Percentiles rank a stretch among this genome's conserved stretches.
Conservation (phyloP, 1,139 yeast genomes). For the Fermentozyma sake region DNA sequence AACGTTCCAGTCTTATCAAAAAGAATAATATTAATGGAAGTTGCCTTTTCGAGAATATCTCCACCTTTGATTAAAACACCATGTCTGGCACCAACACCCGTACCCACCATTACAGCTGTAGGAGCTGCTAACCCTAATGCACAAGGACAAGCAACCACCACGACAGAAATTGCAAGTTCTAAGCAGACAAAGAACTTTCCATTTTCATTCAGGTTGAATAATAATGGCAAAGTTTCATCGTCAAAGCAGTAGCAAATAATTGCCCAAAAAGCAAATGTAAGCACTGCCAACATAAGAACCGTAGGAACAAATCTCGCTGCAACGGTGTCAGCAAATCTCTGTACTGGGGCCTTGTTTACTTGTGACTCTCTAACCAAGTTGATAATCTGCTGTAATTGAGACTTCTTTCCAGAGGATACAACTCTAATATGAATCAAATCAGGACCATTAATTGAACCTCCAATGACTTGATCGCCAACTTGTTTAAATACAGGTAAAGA, state of each 20-base stretch:
- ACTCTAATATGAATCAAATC: slow-evolving; percentile 70
- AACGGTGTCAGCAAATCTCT: slow-evolving; percentile 77
- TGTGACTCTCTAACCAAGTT: slow-evolving; percentile 87
- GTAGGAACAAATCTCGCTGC: slow-evolving; percentile 86
- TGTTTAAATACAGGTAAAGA: slow-evolving; percentile 65
- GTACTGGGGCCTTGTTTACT: slow-evolving; percentile 83
- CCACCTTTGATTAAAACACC: slow-evolving; percentile 96
- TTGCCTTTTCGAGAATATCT: slow-evolving; percentile 74
- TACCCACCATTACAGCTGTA: slow-evolving; percentile 98
- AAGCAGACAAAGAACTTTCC: slow-evolving; percentile 69
- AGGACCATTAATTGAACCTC: slow-evolving; percentile 87
- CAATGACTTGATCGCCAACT: slow-evolving; percentile 63
- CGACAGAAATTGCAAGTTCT: slow-evolving; percentile 83
- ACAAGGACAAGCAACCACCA: slow-evolving; percentile 98
- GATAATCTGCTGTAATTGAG: slow-evolving; percentile 85
- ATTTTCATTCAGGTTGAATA: slow-evolving; percentile 48
- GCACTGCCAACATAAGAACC: slow-evolving; percentile 55
- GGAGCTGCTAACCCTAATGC: slow-evolving; percentile 97
- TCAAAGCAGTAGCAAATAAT: slow-evolving; percentile 31
- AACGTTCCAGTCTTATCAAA: slow-evolving; percentile 97
- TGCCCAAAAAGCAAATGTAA: slow-evolving; percentile 73
- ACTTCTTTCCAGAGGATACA: slow-evolving; percentile 69
- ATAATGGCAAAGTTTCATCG: slow-evolving; percentile 39
- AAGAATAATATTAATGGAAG: slow-evolving; percentile 59
- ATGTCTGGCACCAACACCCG: slow-evolving; percentile 88